Conservation (phyloP, 2,329 filamentous ascomycete species). For the Lomentospora prolificans region DNA sequence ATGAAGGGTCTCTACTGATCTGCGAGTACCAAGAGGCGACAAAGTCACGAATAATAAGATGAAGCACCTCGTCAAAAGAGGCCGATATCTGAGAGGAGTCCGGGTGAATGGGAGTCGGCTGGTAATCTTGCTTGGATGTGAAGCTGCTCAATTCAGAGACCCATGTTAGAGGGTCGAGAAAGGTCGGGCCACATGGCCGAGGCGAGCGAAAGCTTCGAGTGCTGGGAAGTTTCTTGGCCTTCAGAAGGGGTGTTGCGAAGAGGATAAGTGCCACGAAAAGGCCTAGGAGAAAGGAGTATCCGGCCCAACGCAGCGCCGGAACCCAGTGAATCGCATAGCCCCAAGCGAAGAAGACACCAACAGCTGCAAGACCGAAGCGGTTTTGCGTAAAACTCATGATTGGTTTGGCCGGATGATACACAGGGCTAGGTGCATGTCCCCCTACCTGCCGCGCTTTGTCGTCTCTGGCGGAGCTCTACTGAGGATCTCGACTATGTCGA, state of each 20-base stretch:
- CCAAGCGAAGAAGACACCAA: slow-evolving; percentile 76
- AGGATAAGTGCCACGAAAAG: slow-evolving; percentile 44
- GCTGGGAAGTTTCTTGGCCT: slow-evolving; percentile 44
- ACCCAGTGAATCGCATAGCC: slow-evolving; percentile 75
- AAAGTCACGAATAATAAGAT: slow-evolving; percentile 71
- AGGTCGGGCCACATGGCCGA: slow-evolving; percentile 40
- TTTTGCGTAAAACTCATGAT: background rate
- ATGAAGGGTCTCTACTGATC: slow-evolving; percentile 72
- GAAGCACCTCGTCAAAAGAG: slow-evolving; percentile 69
- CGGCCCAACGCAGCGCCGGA: slow-evolving; percentile 72
- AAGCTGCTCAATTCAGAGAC: slow-evolving; percentile 57
- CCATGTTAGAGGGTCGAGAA: slow-evolving; percentile 58
- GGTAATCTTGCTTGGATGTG: slow-evolving; percentile 56
- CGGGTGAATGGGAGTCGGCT: slow-evolving; percentile 60
- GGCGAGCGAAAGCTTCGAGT: slow-evolving; percentile 26
- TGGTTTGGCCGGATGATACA: no score
- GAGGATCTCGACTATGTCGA: no score
- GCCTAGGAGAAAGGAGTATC: slow-evolving; percentile 73
- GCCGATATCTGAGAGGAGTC: slow-evolving; percentile 69
- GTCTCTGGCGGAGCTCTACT: no score
- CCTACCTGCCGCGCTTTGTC: no score
- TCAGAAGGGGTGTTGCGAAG: slow-evolving; percentile 49
- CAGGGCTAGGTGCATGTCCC: no score
- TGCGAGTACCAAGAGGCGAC: slow-evolving; percentile 79
- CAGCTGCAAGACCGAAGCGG: slow-evolving; percentile 52